These are phyloP conservation scores for Candida anutae DNA, from an alignment of 1,139 yeast species.

Conservation along the genomic window DNA sequence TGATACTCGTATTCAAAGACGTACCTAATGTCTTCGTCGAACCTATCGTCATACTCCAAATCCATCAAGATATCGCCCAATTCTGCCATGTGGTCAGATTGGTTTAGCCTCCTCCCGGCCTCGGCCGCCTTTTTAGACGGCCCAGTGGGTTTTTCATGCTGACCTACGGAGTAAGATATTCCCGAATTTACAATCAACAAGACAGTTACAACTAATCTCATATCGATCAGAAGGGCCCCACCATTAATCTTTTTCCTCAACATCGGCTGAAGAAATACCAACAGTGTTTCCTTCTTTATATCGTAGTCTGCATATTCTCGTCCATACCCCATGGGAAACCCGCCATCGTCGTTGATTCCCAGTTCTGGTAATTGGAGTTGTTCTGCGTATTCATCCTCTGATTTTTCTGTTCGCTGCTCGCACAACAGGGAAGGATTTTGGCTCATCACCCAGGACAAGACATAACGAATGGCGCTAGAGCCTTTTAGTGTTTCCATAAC, in stretches of 20 bases:
- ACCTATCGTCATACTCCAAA: slow-evolving; percentile 56
- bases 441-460: slow-evolving; percentile 54
- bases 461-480: slow-evolving; percentile 52
- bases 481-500: slow-evolving; percentile 54
- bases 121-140: slow-evolving; percentile 10
- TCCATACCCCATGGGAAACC: too few relatives aligned
- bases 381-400: too few relatives aligned
- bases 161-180: slow-evolving; percentile 12
- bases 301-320: slow-evolving; percentile 44
- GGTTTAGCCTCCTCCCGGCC: slow-evolving; percentile 14
- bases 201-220: slow-evolving; percentile 31
- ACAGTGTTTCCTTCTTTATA: slow-evolving; percentile 44
- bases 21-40: slow-evolving; percentile 66
- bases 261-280: slow-evolving; percentile 54
- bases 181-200: slow-evolving; percentile 21
- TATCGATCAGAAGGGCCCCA: slow-evolving; percentile 46
- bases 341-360: too few relatives aligned
- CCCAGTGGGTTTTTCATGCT: slow-evolving; percentile 4
- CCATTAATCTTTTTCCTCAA: slow-evolving; percentile 53
- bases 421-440: slow-evolving; percentile 26
- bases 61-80: slow-evolving; percentile 49
- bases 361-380: too few relatives aligned
- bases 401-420: slow-evolving; percentile 9
- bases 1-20: slow-evolving; percentile 58
- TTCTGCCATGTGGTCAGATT: slow-evolving; percentile 24